Conservation (phyloP, 108 stramenopile genomes). For the Pseudonitzschia multistriata region DNA sequence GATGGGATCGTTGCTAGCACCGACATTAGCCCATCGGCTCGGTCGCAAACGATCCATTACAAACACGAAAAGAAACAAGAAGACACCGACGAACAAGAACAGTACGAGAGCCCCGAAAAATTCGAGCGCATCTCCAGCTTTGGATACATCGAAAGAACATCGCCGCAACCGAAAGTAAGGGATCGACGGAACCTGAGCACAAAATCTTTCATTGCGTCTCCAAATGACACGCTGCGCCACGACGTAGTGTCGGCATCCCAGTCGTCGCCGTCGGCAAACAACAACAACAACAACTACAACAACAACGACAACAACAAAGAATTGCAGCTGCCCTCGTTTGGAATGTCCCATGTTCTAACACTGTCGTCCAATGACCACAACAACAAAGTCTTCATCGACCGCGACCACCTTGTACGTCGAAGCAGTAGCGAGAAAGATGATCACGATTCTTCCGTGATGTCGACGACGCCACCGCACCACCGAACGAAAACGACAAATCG, state of each 20-base stretch:
- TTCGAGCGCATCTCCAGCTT: slow-evolving; percentile 14
- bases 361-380: not conserved
- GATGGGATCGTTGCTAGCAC: not conserved
- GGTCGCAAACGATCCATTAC: not conserved
- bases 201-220: not conserved
- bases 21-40: not conserved
- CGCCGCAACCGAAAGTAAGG: not conserved
- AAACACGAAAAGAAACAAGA: not conserved
- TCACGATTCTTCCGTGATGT: too few relatives aligned
- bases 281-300: too few relatives aligned
- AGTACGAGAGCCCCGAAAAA: not conserved
- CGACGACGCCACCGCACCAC: not conserved
- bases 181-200: not conserved
- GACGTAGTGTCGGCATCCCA: not conserved
- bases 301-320: too few relatives aligned
- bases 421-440: too few relatives aligned
- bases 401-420: not conserved
- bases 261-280: not conserved
- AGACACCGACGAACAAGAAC: not conserved
- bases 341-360: not conserved
- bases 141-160: slow-evolving; percentile 5
- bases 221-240: not conserved
- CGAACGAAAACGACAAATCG: not conserved
- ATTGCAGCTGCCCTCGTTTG: not conserved
- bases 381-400: not conserved